Conservation (phyloP, 1,139 yeast species). For the Pichia sp. region DNA sequence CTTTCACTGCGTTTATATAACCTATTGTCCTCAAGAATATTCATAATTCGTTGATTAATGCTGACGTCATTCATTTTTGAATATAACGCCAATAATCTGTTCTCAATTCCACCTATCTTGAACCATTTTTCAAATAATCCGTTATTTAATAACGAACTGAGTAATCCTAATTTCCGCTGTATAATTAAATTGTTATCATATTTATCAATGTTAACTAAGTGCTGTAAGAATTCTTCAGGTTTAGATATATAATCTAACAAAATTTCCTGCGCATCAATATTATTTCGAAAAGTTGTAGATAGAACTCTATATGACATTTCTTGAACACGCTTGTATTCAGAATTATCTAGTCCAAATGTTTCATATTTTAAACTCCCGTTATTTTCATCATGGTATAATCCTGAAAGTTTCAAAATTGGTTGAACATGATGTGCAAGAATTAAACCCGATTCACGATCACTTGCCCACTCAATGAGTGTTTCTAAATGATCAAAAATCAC, state of each 20-base stretch:
- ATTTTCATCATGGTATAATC: conserved; percentile 16
- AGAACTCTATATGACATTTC: conserved; percentile 48
- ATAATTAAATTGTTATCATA: conserved; percentile 7
- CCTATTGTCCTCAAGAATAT: conserved; percentile 38
- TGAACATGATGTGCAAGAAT: conserved; percentile 30
- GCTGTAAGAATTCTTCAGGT: conserved; percentile 16
- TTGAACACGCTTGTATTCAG: conserved; percentile 25
- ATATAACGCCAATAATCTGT: conserved; percentile 18
- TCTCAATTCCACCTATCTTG: conserved; percentile 8
- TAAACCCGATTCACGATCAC: conserved; percentile 60
- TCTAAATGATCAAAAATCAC: conserved; percentile 35
- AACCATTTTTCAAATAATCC: conserved; percentile 16
- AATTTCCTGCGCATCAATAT: conserved; percentile 51
- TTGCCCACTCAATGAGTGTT: conserved; percentile 51
- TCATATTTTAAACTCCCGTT: not conserved
- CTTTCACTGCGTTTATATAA: conserved; percentile 2
- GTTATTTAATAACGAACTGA: conserved; percentile 22
- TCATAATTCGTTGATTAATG: conserved; percentile 34
- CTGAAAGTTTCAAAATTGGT: conserved; percentile 22
- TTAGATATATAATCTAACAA: conserved; percentile 16
- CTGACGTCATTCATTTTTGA: conserved; percentile 18
- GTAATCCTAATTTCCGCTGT: conserved; percentile 25
- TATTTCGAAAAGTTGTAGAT: conserved; percentile 61
- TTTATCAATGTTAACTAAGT: conserved; percentile 10
- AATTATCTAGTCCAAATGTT: conserved; percentile 9